These are phyloP conservation scores for Termitomyces heimii DNA, from an alignment of 768 basidiomycete species.

Conservation along the genomic window DNA sequence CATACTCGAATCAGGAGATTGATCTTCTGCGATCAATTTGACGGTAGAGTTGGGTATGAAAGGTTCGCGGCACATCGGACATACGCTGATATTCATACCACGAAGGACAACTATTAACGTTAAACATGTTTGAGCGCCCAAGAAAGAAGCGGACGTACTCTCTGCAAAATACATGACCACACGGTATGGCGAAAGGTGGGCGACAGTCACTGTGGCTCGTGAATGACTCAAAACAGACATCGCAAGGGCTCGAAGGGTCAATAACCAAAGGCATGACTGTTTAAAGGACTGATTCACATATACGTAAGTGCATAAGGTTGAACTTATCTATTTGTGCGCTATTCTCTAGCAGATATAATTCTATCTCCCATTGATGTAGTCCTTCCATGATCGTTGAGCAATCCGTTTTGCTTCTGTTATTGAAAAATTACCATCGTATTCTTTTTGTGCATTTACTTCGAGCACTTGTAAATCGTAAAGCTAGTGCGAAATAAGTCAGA, in stretches of 20 bases:
- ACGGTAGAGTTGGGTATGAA: slow-evolving; percentile 1
- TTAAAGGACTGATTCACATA: no score
- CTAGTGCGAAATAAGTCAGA: no score
- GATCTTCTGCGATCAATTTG: slow-evolving; percentile 7
- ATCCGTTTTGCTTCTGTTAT: no score
- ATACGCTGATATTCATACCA: slow-evolving; percentile 5
- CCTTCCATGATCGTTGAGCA: no score
- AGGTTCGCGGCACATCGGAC: slow-evolving; percentile 11
- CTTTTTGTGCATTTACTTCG: no score
- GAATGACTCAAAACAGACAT: slow-evolving; percentile 68
- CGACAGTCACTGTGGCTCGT: slow-evolving; percentile 38
- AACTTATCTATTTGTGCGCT: no score
- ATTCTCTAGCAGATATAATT: no score
- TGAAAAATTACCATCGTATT: no score
- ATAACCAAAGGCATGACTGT: slow-evolving; percentile 39
- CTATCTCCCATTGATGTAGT: no score
- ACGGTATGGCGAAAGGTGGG: slow-evolving; percentile 64
- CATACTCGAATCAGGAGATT: background rate
- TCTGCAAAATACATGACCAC: slow-evolving; percentile 72
- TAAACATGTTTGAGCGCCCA: background rate
- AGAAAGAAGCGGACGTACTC: slow-evolving; percentile 35
- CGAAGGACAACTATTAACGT: slow-evolving; percentile 5
- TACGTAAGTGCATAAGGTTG: no score
- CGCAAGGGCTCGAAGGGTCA: slow-evolving; percentile 65
- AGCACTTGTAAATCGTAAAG: no score